Base-by-base conservation (phyloP, 306 rosid species). In the Lathyrus oleraceus region DNA sequence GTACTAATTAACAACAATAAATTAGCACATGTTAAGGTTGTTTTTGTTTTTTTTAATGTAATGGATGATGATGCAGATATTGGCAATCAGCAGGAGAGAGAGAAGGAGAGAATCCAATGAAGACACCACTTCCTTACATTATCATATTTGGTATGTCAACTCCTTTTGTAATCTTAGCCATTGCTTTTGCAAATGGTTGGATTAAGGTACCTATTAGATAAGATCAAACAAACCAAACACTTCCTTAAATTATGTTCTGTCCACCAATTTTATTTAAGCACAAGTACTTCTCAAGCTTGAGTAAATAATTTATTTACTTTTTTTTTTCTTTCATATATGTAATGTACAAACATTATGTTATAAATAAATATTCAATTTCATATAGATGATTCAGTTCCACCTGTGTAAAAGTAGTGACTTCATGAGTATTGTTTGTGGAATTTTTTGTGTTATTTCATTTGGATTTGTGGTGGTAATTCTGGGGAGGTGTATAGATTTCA, bases 81-180 rank as follows among this genome's bases (percentile, higher is more conserved):
- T 94, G 99, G 99, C 97, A 91, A 77, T 81, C 99, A 74, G 97
- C 97, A 45, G 97, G 99, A 68, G 90, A 94, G 69, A 88, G 97
- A 65, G 96, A 87, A 85, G 97, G 97, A 60, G 98, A 94, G 76
- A 94, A 94, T 78, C 98, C 98, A 20, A 90, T 94, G 98, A 90
- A 60, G 84, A 88, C 97, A 10, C 98, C 98, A 65, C 85, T 93
- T 75, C 98, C 98, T 77, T 93, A 90, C 78, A 93, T 93, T 8
- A 90, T 93, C 85, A 81, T 90, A 48, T 90, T 93, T 85, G 98
- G 98, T 59, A 90, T 93, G 97, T 90, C 98, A 27, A 93, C 99
- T 9, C 97, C 99, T 69, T 94, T 94, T 82, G 96, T 94, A 49
- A 94, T 91, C 86, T 83, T 94, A 78, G 99, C 95, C 90, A 91